A percentile compares a stretch with the other conserved stretches of the same genome.
These are phyloP conservation scores for Parietaria judaica DNA, from an alignment of 306 rosid genomes.

Conservation along the genomic window DNA sequence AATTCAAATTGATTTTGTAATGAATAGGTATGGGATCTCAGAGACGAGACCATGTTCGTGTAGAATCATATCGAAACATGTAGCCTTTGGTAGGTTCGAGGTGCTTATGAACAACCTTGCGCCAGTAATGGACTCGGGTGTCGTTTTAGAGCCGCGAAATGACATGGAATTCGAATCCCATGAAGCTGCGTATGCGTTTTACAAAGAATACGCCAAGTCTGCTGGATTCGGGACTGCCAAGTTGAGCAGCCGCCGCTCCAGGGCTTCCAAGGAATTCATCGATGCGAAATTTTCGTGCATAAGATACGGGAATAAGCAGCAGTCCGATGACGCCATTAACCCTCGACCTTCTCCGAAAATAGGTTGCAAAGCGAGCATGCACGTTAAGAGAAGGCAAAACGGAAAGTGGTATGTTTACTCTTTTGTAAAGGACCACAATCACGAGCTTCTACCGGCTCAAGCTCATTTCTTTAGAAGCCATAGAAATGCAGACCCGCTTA, in stretches of 20 bases:
- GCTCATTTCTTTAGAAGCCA: constrained; percentile 33
- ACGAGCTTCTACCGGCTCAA: constrained; percentile 34
- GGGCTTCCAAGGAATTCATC: constrained; percentile 41
- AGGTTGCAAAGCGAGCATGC: constrained; percentile 42
- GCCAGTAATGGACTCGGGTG: background rate
- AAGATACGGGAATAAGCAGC: constrained; percentile 35
- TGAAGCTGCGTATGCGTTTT: constrained; percentile 39
- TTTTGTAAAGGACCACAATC: constrained; percentile 39
- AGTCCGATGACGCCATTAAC: constrained; percentile 20
- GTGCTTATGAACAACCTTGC: background rate
- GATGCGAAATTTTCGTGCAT: constrained; percentile 45
- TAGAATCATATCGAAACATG: no score
- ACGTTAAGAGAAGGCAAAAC: constrained; percentile 37
- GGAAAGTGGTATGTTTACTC: constrained; percentile 32
- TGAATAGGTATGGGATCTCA: no score
- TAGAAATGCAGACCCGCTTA: constrained; percentile 22
- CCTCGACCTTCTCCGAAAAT: constrained; percentile 31
- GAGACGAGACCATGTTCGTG: no score
- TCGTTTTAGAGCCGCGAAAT: constrained; percentile 20
- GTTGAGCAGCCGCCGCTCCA: constrained; percentile 41
- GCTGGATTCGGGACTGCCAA: constrained; percentile 32
- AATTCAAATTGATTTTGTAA: no score
- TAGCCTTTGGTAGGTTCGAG: background rate
- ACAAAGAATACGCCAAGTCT: constrained; percentile 41
- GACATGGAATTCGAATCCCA: constrained; percentile 44